Evolutionary conservation across 768 basidiomycete species (phyloP), one percentile per base, ranked within the genome.

Genomic region (Clavulina sp.): DNA sequence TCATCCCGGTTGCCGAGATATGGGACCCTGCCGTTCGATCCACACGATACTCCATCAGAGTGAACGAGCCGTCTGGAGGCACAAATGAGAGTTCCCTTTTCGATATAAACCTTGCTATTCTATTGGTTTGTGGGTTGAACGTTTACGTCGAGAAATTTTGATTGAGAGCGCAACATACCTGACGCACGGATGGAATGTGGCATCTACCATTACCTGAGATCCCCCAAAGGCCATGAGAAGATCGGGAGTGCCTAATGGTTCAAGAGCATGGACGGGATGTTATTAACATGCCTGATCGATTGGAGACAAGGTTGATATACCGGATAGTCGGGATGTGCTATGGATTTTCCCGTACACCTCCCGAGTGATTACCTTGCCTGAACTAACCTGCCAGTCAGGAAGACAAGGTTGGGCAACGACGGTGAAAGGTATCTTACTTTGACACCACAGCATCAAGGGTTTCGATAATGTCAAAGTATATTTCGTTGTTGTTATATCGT

Each of bases 141-240:
- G 9, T 9, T 26, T 9, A 46, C 13, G 13, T 1, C 43, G 16
- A 46, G 13, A n/a, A n/a, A n/a, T n/a, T n/a, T n/a, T 46, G 24
- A 1, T 13, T 5, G 31, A 30, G 41, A 44, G 51, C 23, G 2
- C 34, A 7, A 62, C 76, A 53, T 63, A 87, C 87, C 92, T 75
- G 52, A 97, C 80, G 62, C 89, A 95, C 29, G 91, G 78, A 63
- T 97, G 93, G 64, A 97, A 93, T 1, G 84, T 77, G 56, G 81
- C 83, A 58, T 92, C 85, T 1, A 69, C 70, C 59, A 91, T 67
- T 29, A 77, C 73, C 58, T 76, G 75, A 1, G 84, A 73, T 62
- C 86, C 88, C 4, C 75, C 71, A 62, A 93, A 84, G 13, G 73
- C 77, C 52, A 93, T 63, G 1, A 79, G 68, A 50, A 92, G 72